Evolutionary conservation across 2,329 filamentous ascomycete species (phyloP).

Genomic region (Xylariales sp.): DNA sequence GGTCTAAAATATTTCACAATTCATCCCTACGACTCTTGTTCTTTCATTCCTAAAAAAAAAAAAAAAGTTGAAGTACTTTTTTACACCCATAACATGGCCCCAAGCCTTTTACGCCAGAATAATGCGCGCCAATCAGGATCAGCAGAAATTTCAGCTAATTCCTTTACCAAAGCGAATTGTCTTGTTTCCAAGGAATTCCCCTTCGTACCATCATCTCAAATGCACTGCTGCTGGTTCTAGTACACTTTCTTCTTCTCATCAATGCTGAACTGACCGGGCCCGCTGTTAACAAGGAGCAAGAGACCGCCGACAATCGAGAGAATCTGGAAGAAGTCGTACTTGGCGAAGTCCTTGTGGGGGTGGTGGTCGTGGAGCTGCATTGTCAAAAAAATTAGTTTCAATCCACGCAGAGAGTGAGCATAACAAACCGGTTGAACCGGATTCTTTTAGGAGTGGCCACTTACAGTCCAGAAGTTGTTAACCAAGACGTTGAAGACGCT

Average conservation of each 20-base stretch:
- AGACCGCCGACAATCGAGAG: constrained; percentile 97
- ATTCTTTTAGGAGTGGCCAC: constrained; percentile 36
- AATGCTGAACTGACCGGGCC: constrained; percentile 93
- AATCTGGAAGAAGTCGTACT: constrained; percentile 99
- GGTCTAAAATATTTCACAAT: no score
- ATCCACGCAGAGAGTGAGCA: constrained; percentile 5
- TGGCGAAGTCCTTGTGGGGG: constrained; percentile 99
- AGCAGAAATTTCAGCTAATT: neutral
- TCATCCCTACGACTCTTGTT: no score
- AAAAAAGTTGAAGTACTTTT: no score
- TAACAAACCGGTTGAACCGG: no score
- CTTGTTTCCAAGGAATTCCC: neutral
- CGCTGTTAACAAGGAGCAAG: constrained; percentile 95
- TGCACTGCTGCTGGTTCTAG: constrained; percentile 42
- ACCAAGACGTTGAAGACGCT: constrained; percentile 96
- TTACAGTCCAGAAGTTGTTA: constrained; percentile 99
- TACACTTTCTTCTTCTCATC: constrained; percentile 99
- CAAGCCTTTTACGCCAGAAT: constrained; percentile 8
- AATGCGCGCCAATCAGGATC: no score
- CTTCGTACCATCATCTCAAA: neutral
- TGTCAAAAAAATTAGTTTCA: constrained; percentile 19
- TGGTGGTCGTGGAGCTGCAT: constrained; percentile 91
- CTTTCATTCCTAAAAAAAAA: no score
- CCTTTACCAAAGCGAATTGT: neutral
- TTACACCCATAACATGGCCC: no score